Evolutionary conservation across 1,284 basidiomycete genomes (phyloP).

Genomic region (Inonotus obliquus): DNA sequence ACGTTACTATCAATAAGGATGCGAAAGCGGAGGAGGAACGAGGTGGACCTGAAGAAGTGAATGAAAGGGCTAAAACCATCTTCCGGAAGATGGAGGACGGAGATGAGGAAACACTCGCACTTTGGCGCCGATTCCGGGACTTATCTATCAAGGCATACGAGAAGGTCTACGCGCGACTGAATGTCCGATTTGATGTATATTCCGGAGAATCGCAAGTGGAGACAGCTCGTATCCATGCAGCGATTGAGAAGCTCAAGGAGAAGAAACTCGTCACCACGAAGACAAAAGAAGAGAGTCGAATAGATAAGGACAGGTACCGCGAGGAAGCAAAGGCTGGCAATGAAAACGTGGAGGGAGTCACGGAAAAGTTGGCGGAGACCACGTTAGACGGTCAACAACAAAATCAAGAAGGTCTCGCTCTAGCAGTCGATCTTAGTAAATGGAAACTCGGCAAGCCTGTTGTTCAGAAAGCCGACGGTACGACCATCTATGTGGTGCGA

Average conservation of each 20-base stretch:
- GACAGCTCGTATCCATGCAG: slow-evolving; percentile 72
- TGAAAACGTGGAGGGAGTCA: slow-evolving; percentile 67
- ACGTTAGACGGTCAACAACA: neutral
- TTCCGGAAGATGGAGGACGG: slow-evolving; percentile 98
- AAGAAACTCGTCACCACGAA: slow-evolving; percentile 23
- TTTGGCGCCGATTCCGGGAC: slow-evolving; percentile 94
- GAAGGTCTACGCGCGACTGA: slow-evolving; percentile 86
- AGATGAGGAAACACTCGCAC: slow-evolving; percentile 75
- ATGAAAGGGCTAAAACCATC: slow-evolving; percentile 81
- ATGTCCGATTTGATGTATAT: slow-evolving; percentile 93
- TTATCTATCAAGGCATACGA: slow-evolving; percentile 90
- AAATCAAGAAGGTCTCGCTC: slow-evolving; percentile 4
- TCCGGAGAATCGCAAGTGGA: slow-evolving; percentile 90
- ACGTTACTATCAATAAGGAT: slow-evolving; percentile 91
- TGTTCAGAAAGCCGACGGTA: slow-evolving; percentile 91
- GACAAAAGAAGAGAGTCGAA: slow-evolving; percentile 18
- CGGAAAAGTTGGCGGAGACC: slow-evolving; percentile 48
- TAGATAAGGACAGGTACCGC: slow-evolving; percentile 30
- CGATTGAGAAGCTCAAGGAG: slow-evolving; percentile 56
- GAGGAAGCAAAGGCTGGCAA: slow-evolving; percentile 37
- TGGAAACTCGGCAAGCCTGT: slow-evolving; percentile 91
- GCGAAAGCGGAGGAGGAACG: slow-evolving; percentile 54
- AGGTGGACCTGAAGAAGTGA: slow-evolving; percentile 28
- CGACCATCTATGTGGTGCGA: slow-evolving; percentile 97
- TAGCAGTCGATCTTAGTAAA: slow-evolving; percentile 68